These are phyloP conservation scores for Kalmusia sp. DNA, from an alignment of 2,329 filamentous ascomycete species.

Conservation along the genomic window DNA sequence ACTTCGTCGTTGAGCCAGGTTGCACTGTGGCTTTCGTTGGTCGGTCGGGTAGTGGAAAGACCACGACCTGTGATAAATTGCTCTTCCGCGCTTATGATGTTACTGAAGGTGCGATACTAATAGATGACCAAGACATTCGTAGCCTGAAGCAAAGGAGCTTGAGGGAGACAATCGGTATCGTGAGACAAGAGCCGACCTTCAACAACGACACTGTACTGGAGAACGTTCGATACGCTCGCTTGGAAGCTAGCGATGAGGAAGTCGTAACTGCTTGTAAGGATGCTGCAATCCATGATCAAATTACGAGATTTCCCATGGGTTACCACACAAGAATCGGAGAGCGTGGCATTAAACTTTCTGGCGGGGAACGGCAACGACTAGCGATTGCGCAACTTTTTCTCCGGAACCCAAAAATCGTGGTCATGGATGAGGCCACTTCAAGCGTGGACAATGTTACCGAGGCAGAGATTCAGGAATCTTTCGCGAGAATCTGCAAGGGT, in stretches of 20 bases:
- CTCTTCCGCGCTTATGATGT: conserved; percentile 65
- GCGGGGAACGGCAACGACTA: conserved; percentile 69
- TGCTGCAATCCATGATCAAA: conserved; percentile 68
- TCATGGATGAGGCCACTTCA: conserved; percentile 84
- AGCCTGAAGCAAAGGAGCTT: conserved; percentile 63
- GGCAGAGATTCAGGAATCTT: conserved; percentile 66
- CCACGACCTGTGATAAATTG: conserved; percentile 61
- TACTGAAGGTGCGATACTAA: conserved; percentile 56
- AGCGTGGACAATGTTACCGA: conserved; percentile 77
- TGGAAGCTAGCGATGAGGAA: conserved; percentile 63
- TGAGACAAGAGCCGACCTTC: conserved; percentile 66
- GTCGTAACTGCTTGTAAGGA: conserved; percentile 64
- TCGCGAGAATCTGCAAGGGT: conserved; percentile 61
- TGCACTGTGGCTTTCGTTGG: conserved; percentile 65
- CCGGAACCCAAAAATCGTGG: conserved; percentile 77
- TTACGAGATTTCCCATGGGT: conserved; percentile 57
- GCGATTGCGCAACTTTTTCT: conserved; percentile 75
- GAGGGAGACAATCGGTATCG: conserved; percentile 63
- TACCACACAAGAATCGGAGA: conserved; percentile 35
- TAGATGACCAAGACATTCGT: conserved; percentile 65
- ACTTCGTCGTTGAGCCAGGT: conserved; percentile 55
- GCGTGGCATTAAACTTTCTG: conserved; percentile 56
- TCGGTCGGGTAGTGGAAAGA: conserved; percentile 66
- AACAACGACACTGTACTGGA: conserved; percentile 69
- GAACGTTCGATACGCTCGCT: conserved; percentile 66